A percentile compares a stretch with the other conserved stretches of the same genome.
phyloP scores from a whole-genome alignment of 345 rosid genomes.

The Sonneratia alba region DNA sequence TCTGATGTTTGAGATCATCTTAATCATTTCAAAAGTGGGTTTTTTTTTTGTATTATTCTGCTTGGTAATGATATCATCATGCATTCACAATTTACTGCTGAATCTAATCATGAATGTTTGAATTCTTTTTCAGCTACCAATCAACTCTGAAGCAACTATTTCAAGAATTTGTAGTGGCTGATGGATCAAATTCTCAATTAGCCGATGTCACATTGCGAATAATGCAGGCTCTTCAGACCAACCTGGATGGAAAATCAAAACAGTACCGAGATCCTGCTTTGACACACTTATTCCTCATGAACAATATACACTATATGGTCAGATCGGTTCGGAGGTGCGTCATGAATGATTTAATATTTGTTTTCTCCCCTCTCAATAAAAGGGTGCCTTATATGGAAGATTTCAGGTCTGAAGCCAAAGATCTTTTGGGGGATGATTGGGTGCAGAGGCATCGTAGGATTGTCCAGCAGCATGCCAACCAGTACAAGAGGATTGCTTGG shows the following conservation, averaged over 20 bases:
- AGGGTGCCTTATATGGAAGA: background rate
- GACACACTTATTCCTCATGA: slow-evolving; percentile 93
- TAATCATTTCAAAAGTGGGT: background rate
- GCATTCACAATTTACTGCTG: background rate
- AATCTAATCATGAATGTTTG: background rate
- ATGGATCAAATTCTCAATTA: slow-evolving; percentile 57
- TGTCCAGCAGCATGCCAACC: slow-evolving; percentile 97
- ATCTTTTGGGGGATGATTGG: slow-evolving; percentile 98
- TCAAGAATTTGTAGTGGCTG: slow-evolving; percentile 72
- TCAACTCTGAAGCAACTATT: slow-evolving; percentile 94
- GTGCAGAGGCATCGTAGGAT: slow-evolving; percentile 93
- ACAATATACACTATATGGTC: slow-evolving; percentile 97
- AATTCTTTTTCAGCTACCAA: slow-evolving; percentile 61
- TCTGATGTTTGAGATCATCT: background rate
- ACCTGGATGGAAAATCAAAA: slow-evolving; percentile 90
- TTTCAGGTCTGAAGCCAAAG: slow-evolving; percentile 96
- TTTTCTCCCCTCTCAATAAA: background rate
- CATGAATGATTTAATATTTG: background rate
- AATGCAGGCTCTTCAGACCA: slow-evolving; percentile 99
- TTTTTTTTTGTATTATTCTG: background rate
- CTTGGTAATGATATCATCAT: background rate
- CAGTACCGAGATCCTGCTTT: slow-evolving; percentile 87
- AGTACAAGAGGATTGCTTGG: slow-evolving; percentile 92
- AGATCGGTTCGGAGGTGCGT: slow-evolving; percentile 91
- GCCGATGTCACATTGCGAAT: slow-evolving; percentile 86